phyloP scores from a whole-genome alignment of 1,139 yeast genomes.

The Protomyces lactucae-debilis region DNA sequence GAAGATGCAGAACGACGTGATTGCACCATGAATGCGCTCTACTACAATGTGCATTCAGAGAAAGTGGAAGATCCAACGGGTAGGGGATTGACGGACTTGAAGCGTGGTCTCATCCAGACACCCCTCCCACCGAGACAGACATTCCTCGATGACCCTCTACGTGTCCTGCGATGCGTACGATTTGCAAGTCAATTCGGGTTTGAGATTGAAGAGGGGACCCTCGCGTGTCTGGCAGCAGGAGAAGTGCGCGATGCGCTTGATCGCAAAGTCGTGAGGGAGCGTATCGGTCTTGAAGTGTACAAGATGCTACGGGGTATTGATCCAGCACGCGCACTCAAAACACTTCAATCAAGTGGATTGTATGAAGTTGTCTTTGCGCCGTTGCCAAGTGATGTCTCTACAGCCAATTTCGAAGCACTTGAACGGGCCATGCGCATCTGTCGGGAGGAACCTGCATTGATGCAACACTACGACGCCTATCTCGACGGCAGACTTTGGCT shows the following conservation, averaged over 20 bases:
- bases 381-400: not conserved
- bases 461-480: slow-evolving; percentile 1
- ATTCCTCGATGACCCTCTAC: slow-evolving; percentile 84
- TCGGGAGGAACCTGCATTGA: not conserved
- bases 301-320: slow-evolving; percentile 59
- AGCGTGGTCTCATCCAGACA: slow-evolving; percentile 68
- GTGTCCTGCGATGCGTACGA: slow-evolving; percentile 76
- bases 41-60: slow-evolving; percentile 66
- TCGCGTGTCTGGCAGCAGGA: slow-evolving; percentile 59
- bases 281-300: slow-evolving; percentile 80
- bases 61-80: slow-evolving; percentile 80
- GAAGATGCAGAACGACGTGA: slow-evolving; percentile 92
- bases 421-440: not conserved
- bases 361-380: slow-evolving; percentile 30
- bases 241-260: slow-evolving; percentile 57
- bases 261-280: slow-evolving; percentile 77
- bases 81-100: slow-evolving; percentile 65
- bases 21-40: slow-evolving; percentile 85
- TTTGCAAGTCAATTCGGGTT: slow-evolving; percentile 80
- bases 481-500: slow-evolving; percentile 14
- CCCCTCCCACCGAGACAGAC: slow-evolving; percentile 82
- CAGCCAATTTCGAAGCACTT: not conserved
- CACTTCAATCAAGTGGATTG: slow-evolving; percentile 35
- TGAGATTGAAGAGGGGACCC: slow-evolving; percentile 54
- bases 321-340: slow-evolving; percentile 28